Evolutionary conservation across 139 green algal species (phyloP).

Genomic region (Pleodorina starrii): DNA sequence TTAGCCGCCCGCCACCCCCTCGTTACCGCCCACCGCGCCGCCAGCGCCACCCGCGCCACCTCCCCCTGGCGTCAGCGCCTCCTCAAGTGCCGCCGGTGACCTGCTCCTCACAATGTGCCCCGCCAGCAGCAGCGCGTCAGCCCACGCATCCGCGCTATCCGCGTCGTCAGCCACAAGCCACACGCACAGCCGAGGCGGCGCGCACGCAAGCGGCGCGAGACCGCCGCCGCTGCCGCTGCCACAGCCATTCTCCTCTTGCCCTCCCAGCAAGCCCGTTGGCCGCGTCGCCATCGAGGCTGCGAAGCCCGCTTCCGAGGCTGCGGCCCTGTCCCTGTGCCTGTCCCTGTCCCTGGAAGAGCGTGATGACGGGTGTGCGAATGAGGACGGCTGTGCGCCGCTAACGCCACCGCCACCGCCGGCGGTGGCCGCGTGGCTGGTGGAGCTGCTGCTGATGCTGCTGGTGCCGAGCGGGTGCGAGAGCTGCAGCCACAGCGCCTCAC

Average conservation of each 20-base stretch:
- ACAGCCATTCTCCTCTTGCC: too few species aligned
- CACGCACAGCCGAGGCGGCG: conserved; percentile 54
- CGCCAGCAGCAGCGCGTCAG: conserved; percentile 69
- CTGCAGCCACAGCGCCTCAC: conserved; percentile 76
- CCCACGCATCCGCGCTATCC: conserved; percentile 82
- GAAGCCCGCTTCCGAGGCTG: too few species aligned
- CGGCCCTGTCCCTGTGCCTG: neutral
- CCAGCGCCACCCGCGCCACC: neutral
- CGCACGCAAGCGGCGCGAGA: neutral
- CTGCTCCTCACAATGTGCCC: conserved; percentile 56
- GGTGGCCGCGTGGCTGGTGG: neutral
- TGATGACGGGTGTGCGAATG: neutral
- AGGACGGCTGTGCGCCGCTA: neutral
- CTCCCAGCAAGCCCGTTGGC: too few species aligned
- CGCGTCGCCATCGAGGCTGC: too few species aligned
- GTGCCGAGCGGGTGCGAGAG: conserved; percentile 21
- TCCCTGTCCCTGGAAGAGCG: neutral
- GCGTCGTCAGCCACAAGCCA: conserved; percentile 77
- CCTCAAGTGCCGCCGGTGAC: conserved; percentile 50
- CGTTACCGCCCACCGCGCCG: too few species aligned
- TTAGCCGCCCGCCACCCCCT: too few species aligned
- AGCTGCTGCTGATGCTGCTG: neutral
- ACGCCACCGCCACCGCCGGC: too few species aligned
- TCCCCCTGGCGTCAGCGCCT: conserved; percentile 51
- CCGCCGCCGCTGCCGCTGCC: too few species aligned